A percentile compares a stretch with the other conserved stretches of the same genome.
Conservation (phyloP, 73 alveolate genomes). For the Blepharisma japonicum region DNA sequence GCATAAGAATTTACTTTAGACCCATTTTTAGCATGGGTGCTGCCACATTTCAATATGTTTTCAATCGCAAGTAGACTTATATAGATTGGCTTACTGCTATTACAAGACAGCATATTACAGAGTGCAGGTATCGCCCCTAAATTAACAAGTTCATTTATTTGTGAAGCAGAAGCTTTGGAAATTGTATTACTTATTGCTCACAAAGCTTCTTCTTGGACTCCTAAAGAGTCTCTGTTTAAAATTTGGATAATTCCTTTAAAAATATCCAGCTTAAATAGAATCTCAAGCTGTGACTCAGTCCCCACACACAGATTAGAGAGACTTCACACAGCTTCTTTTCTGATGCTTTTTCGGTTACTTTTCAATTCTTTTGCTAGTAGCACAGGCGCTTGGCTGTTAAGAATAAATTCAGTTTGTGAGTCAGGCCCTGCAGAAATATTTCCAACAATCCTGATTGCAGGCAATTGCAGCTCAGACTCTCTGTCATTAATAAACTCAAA, state of each 20-base stretch:
- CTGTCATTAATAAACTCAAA: constrained; percentile 70
- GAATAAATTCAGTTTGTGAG: constrained; percentile 74
- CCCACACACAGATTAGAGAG: constrained; percentile 96
- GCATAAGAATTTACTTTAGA: constrained; percentile 51
- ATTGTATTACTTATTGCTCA: constrained; percentile 92
- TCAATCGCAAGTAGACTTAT: constrained; percentile 84
- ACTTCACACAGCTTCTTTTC: constrained; percentile 95
- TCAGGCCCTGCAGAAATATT: constrained; percentile 90
- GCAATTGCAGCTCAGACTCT: constrained; percentile 58
- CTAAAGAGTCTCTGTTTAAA: constrained; percentile 58
- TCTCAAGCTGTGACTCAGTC: constrained; percentile 65
- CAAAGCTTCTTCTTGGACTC: constrained; percentile 85
- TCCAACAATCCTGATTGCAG: constrained; percentile 92
- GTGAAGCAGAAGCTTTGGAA: constrained; percentile 63
- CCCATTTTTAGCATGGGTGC: constrained; percentile 30
- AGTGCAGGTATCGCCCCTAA: constrained; percentile 72
- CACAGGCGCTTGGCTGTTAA: constrained; percentile 74
- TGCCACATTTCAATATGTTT: constrained; percentile 74
- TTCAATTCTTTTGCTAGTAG: constrained; percentile 62
- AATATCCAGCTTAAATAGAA: constrained; percentile 56
- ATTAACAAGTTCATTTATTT: constrained; percentile 62
- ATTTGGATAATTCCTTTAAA: constrained; percentile 56
- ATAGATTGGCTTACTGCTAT: constrained; percentile 69
- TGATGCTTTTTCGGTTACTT: constrained; percentile 66
- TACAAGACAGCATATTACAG: constrained; percentile 41